Base-by-base conservation (phyloP, 495 filamentous ascomycete species). In the Penicillium crystallinum region DNA sequence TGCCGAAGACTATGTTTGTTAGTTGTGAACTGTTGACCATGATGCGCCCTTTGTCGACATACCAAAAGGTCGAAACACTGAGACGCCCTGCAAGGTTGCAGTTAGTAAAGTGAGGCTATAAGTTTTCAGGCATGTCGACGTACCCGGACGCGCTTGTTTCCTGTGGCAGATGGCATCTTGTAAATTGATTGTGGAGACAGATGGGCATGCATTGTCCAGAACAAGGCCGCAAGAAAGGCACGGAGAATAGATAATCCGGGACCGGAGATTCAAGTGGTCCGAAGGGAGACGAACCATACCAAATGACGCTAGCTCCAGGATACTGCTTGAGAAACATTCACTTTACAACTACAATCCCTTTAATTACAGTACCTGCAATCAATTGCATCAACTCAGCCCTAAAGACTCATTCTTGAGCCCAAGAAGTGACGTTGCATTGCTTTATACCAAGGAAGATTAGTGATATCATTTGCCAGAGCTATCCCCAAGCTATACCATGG, bases 31-130 rank as follows among this genome's bases (percentile, higher is more conserved):
- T 33, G 14, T 31, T 23, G 22, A 14, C 14, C 12, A 34, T 39
- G 19, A 50, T 42, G 48, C 38, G 29, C 47, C 2, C 19, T 37
- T 34, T 35, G 29, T n/a, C 31, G 52, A 52, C 58, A 52, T 62
- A 83, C 80, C 73, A 68, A 93, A 91, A 34, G 88, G 88, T 5
- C 89, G 81, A 66, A 78, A 85, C 46, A 91, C 77, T 49, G 87
- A 87, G 49, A 86, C 75, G 55, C 86, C 86, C 76, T 93, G 46
- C 38, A 40, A 25, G 23, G 12, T 18, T 45, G 23, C 46, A 18
- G 37, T 68, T 51, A 71, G 57, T 42, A 44, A 36, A 12, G 4
- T 21, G 40, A 52, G 14, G 0, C 2, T 11, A 2, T 5, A 46
- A 10, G 15, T 22, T 30, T 1, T 6, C 14, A 6, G 1, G 3